A percentile compares a stretch with the other conserved stretches of the same genome.
Evolutionary conservation across 768 basidiomycete species (phyloP).

Genomic region (Fibroporia radiculosa): DNA sequence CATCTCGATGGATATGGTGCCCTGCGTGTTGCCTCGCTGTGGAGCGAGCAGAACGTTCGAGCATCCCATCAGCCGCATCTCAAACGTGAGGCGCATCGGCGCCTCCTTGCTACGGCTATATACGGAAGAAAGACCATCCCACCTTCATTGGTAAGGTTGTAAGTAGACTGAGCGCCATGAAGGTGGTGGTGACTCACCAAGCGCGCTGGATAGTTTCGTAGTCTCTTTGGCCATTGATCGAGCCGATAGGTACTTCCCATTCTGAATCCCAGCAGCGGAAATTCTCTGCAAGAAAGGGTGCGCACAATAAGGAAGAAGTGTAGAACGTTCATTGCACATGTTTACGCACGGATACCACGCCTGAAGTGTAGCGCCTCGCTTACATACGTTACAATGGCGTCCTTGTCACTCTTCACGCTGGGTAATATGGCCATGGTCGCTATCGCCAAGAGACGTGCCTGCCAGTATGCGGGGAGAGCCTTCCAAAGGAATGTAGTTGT

Average conservation of each 20-base stretch:
- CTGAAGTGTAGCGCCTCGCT: conserved; percentile 14
- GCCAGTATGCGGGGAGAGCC: conserved; percentile 1
- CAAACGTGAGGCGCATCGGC: conserved; percentile 20
- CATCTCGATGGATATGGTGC: conserved; percentile 19
- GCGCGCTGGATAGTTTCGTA: conserved; percentile 18
- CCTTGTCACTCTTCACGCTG: conserved; percentile 2
- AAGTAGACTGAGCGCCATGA: not conserved
- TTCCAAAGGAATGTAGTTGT: conserved; percentile 4
- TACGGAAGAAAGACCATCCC: conserved; percentile 10
- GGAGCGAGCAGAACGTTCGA: conserved; percentile 19
- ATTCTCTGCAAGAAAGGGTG: conserved; percentile 19
- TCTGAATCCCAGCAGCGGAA: conserved; percentile 20
- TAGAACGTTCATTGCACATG: too few relatives aligned
- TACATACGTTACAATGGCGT: conserved; percentile 9
- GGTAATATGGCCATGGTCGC: conserved; percentile 9
- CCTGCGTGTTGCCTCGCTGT: conserved; percentile 18
- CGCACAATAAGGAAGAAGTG: too few relatives aligned
- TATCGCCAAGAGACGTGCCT: conserved; percentile 7
- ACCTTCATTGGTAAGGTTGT: conserved; percentile 2
- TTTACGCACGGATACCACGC: conserved; percentile 11
- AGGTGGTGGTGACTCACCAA: conserved; percentile 12
- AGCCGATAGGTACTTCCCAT: conserved; percentile 21
- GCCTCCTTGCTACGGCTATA: conserved; percentile 7
- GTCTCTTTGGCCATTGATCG: conserved; percentile 11
- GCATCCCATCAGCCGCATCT: conserved; percentile 22